Conservation (phyloP, 305 asterid genomes). For the Solanum chacoense region DNA sequence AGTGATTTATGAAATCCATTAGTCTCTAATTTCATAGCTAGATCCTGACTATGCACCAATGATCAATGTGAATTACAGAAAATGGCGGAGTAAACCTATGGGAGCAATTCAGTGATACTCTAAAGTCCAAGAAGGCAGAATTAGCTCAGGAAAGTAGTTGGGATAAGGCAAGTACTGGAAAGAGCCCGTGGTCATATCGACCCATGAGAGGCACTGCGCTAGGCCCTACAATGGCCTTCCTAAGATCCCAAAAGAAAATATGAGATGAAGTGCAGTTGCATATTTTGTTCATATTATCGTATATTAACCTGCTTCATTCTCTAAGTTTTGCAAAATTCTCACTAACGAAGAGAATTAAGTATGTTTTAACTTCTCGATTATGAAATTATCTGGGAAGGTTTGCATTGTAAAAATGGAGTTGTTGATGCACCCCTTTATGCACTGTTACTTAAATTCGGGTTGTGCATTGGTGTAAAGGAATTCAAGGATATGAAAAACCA, state of each 20-base stretch:
- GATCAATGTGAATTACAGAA: slow-evolving; percentile 20
- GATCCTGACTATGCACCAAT: neutral
- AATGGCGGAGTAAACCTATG: slow-evolving; percentile 32
- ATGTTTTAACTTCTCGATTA: neutral
- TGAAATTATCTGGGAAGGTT: neutral
- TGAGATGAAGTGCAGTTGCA: slow-evolving; percentile 8
- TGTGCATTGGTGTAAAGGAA: neutral
- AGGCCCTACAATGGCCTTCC: slow-evolving; percentile 64
- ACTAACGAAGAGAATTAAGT: neutral
- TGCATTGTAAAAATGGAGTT: neutral
- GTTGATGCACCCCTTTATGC: neutral
- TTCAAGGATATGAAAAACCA: neutral
- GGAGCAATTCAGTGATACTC: slow-evolving; percentile 59
- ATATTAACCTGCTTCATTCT: neutral
- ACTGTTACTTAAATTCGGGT: neutral
- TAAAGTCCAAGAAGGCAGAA: slow-evolving; percentile 52
- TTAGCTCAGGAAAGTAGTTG: slow-evolving; percentile 28
- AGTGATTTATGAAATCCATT: neutral
- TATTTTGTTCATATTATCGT: neutral
- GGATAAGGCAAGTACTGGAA: slow-evolving; percentile 25
- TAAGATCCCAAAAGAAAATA: slow-evolving; percentile 43
- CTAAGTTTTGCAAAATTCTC: neutral
- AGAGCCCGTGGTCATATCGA: slow-evolving; percentile 47
- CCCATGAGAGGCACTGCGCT: slow-evolving; percentile 56
- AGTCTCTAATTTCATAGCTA: neutral